These are phyloP conservation scores for Fusarium algeriense DNA, from an alignment of 2,329 filamentous ascomycete genomes.

Conservation along the genomic window DNA sequence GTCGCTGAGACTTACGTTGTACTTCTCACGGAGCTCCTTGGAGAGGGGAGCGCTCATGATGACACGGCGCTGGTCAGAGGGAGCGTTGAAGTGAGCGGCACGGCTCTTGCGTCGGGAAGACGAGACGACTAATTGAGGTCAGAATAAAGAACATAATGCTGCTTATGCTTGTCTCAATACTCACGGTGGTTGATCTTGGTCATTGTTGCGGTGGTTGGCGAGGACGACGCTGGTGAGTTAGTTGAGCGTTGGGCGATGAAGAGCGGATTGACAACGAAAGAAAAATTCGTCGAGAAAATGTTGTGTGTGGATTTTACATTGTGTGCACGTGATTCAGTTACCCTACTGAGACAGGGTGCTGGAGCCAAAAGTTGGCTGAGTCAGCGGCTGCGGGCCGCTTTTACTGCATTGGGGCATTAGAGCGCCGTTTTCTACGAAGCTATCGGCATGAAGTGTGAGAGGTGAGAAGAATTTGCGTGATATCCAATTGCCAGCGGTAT, in stretches of 20 bases:
- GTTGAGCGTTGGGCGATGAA: conserved; percentile 51
- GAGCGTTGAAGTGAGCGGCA: conserved; percentile 97
- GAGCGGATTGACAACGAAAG: conserved; percentile 37
- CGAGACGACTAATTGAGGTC: conserved; percentile 62
- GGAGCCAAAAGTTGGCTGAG: neutral
- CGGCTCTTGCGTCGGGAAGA: conserved; percentile 98
- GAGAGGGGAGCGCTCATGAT: conserved; percentile 97
- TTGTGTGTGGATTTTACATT: conserved; percentile 50
- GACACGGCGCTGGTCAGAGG: conserved; percentile 91
- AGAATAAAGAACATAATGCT: neutral
- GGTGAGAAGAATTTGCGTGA: conserved; percentile 4
- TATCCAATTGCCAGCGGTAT: neutral
- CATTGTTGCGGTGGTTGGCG: conserved; percentile 66
- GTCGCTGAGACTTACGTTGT: conserved; percentile 78
- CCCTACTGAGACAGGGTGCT: conserved; percentile 9
- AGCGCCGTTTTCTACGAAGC: neutral
- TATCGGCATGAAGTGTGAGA: neutral
- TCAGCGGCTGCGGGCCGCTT: conserved; percentile 9
- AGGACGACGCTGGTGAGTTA: conserved; percentile 42
- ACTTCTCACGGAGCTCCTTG: conserved; percentile 98
- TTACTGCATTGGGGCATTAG: conserved; percentile 10
- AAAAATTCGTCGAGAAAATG: conserved; percentile 18
- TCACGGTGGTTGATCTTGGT: conserved; percentile 75
- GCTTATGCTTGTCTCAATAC: conserved; percentile 42
- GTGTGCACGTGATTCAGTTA: conserved; percentile 51